Evolutionary conservation across 148 eudicot species (phyloP).

Genomic region (Oxyria digyna): DNA sequence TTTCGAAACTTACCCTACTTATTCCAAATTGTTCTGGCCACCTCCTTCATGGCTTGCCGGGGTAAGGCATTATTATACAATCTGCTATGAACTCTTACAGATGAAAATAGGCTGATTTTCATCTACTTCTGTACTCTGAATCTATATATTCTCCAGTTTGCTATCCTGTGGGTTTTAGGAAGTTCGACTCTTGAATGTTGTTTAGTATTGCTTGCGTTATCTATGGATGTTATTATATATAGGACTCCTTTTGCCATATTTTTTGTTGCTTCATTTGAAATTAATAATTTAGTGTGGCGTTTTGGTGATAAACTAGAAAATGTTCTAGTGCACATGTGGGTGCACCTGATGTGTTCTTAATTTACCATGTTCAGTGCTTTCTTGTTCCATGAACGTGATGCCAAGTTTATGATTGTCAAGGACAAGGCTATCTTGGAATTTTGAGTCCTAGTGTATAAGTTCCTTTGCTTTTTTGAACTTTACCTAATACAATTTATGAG

Average conservation of each 20-base stretch:
- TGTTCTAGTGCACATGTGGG: neutral
- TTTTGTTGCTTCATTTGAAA: neutral
- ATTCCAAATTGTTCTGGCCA: conserved; percentile 53
- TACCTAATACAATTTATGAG: neutral
- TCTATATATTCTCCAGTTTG: neutral
- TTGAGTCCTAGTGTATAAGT: neutral
- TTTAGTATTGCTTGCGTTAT: neutral
- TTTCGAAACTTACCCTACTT: conserved; percentile 25
- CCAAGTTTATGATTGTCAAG: neutral
- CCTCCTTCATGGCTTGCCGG: conserved; percentile 46
- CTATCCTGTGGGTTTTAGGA: neutral
- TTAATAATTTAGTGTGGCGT: neutral
- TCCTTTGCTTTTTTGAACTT: neutral
- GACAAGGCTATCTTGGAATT: neutral
- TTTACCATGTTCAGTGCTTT: no score
- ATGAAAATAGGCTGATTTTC: neutral
- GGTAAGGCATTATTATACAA: neutral
- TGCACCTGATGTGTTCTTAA: neutral
- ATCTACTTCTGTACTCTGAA: neutral
- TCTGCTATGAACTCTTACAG: neutral
- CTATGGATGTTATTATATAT: neutral
- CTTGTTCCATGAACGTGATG: neutral
- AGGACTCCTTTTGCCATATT: neutral
- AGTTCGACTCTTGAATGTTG: neutral
- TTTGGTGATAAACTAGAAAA: neutral